These are phyloP conservation scores for Sphagnum contortum DNA, from an alignment of 225 moss, liverwort and hornwort genomes.

Conservation along the genomic window DNA sequence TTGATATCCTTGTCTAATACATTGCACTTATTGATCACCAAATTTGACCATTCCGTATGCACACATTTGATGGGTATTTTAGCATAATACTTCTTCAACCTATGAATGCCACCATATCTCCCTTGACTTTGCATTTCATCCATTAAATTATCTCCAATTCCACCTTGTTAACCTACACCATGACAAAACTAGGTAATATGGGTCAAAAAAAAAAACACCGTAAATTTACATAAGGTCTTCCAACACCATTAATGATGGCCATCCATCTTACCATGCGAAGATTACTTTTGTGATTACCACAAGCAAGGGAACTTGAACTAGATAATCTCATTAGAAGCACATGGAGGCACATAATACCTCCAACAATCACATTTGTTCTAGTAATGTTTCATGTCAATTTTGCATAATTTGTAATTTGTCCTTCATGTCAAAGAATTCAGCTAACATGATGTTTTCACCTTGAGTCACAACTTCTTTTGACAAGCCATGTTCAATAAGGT, in stretches of 20 bases:
- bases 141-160: constrained; percentile 96
- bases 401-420: constrained; percentile 76
- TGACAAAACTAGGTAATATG: too few species aligned
- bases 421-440: constrained; percentile 78
- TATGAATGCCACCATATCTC: constrained; percentile 49
- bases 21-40: too few species aligned
- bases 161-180: constrained; percentile 94
- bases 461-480: constrained; percentile 67
- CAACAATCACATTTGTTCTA: constrained; percentile 74
- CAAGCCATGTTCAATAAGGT: constrained; percentile 60
- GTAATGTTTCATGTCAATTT: constrained; percentile 57
- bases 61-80: constrained; percentile 20
- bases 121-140: constrained; percentile 97
- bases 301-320: too few species aligned
- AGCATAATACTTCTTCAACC: constrained; percentile 77
- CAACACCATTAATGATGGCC: too few species aligned
- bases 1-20: too few species aligned
- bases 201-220: too few species aligned
- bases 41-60: too few species aligned
- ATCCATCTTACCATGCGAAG: too few species aligned
- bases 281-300: too few species aligned
- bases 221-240: too few species aligned
- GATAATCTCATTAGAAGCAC: too few species aligned
- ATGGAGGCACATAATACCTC: constrained; percentile 45
- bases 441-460: constrained; percentile 71